Evolutionary conservation across 1,284 basidiomycete species (phyloP).

Genomic region (Gomphus bonarii): DNA sequence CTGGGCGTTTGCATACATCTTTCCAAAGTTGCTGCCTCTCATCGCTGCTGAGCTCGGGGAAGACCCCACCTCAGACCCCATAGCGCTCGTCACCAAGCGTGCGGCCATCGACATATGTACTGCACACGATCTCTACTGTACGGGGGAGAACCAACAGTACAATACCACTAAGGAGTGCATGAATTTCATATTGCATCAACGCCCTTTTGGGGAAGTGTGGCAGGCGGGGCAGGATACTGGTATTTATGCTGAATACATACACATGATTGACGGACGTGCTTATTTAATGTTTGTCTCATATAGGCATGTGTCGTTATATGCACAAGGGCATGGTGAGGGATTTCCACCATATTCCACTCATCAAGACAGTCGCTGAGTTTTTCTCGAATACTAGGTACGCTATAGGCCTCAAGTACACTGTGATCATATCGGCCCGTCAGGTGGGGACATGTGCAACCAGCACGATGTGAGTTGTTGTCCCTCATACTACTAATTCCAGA

Average conservation of each 20-base stretch:
- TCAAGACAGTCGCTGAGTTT: background rate
- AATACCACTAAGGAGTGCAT: background rate
- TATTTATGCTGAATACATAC: background rate
- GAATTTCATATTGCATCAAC: background rate
- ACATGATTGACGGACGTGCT: too few relatives aligned
- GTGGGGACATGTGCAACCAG: background rate
- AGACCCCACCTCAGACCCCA: background rate
- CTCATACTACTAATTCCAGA: background rate
- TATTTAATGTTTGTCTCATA: background rate
- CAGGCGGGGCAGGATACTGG: background rate
- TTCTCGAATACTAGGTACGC: background rate
- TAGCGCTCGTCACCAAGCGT: background rate
- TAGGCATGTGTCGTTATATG: constrained; percentile 2
- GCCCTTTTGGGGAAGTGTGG: background rate
- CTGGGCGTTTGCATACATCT: background rate
- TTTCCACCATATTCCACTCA: background rate
- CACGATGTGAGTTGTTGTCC: background rate
- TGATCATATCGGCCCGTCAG: background rate
- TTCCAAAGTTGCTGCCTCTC: background rate
- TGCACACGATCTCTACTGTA: background rate
- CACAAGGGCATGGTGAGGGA: constrained; percentile 1
- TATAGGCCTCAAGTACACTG: background rate
- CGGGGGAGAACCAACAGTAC: background rate
- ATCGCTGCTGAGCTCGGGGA: constrained; percentile 1
- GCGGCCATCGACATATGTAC: background rate